These are phyloP conservation scores for Pseudonitzschia delicatissima DNA, from an alignment of 108 stramenopile genomes.

Conservation along the genomic window DNA sequence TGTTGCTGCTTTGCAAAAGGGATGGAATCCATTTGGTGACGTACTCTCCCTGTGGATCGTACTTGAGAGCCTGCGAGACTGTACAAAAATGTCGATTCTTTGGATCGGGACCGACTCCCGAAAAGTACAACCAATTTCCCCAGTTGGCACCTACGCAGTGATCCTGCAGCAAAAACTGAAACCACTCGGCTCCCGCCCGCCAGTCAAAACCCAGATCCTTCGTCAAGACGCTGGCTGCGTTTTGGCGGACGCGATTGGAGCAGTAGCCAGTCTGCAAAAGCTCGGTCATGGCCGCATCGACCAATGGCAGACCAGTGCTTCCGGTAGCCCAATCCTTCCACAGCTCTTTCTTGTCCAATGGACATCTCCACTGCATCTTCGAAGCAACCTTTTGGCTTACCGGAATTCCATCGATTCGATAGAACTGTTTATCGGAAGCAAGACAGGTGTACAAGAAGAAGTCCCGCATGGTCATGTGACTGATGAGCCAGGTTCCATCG, in stretches of 20 bases:
- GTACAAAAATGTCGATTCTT: slow-evolving; percentile 74
- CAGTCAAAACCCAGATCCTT: slow-evolving; percentile 86
- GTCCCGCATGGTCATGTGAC: slow-evolving; percentile 75
- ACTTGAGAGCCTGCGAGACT: slow-evolving; percentile 66
- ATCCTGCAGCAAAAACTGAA: slow-evolving; percentile 82
- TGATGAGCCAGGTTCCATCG: slow-evolving; percentile 51
- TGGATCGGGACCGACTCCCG: slow-evolving; percentile 82
- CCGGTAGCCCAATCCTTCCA: slow-evolving; percentile 68
- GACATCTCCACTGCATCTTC: background rate
- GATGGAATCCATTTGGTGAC: slow-evolving; percentile 74
- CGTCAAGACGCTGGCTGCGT: slow-evolving; percentile 81
- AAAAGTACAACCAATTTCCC: slow-evolving; percentile 89
- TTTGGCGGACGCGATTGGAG: slow-evolving; percentile 91
- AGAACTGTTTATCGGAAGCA: slow-evolving; percentile 31
- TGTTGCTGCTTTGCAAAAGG: background rate
- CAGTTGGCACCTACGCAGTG: slow-evolving; percentile 87
- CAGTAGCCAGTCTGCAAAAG: slow-evolving; percentile 82
- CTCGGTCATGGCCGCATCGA: slow-evolving; percentile 93
- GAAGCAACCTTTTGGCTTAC: slow-evolving; percentile 20
- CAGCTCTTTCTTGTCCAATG: background rate
- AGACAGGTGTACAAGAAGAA: slow-evolving; percentile 63
- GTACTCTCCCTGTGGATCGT: slow-evolving; percentile 75
- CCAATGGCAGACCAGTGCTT: slow-evolving; percentile 75
- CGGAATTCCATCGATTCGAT: slow-evolving; percentile 33
- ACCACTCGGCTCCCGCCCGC: slow-evolving; percentile 87